Base-by-base conservation (phyloP, 345 rosid genomes). In the Gossypium anomalum region DNA sequence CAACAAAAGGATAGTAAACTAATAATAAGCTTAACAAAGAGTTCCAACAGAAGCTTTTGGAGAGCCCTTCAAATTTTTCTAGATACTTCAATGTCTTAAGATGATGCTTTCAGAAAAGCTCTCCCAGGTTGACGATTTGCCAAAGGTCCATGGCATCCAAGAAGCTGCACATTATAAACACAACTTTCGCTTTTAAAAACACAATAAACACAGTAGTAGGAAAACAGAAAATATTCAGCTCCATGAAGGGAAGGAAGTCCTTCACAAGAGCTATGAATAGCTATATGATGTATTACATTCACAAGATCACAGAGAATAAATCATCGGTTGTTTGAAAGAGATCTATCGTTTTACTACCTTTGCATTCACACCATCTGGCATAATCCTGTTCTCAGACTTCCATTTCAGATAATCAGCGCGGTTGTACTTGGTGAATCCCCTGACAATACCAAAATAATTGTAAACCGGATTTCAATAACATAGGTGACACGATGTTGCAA, bases 351-450 rank as follows among this genome's bases (percentile, higher is more conserved):
- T 22, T 20, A 48, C 22, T 64, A 86, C 87, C 84, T 85, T 83
- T 16, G 88, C 90, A 68, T 87, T 87, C 58, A 87, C 88, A 65
- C 90, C 90, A 62, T 87, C 90, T 4, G 89, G 85, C 27, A 79
- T 56, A 75, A 87, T 83, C 78, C 90, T 82, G 78, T 83, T 82
- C 19, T 80, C 82, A 3, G 80, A 75, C 62, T 85, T 87, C 67
- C 83, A 71, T 81, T 19, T 85, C 0, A 85, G 68, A 80, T 87
- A 87, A 47, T 87, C 89, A 47, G 83, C 83, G 47, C 89, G 87
- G 83, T 70, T 79, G 52, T 80, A 82, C 74, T 85, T 87, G 51
- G 90, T 87, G 67, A 87, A 87, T 14, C 90, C 90, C 90, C 87
- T 86, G 80, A 59, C 66, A 77, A 17, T 19, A 65, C 15, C 61